Percentiles rank a stretch among this genome's conserved stretches.
Conservation (phyloP, 2,329 filamentous ascomycete species). For the Catunica adiposa region DNA sequence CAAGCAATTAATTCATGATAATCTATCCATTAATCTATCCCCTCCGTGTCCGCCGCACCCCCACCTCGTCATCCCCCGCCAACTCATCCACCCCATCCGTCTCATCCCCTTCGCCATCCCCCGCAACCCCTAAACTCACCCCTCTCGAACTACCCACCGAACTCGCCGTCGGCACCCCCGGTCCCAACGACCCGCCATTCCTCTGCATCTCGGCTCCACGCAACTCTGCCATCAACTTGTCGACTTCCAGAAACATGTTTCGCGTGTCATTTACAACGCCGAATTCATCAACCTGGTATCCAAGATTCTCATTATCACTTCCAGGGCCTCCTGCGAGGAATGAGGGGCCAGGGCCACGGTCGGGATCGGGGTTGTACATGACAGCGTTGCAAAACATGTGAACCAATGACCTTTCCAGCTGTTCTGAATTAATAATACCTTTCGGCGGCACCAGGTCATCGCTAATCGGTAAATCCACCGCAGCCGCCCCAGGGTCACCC, state of each 20-base stretch:
- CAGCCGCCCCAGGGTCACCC: conserved; percentile 37
- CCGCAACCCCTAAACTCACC: conserved; percentile 24
- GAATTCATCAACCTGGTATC: conserved; percentile 61
- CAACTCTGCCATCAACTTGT: conserved; percentile 60
- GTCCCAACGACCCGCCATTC: conserved; percentile 20
- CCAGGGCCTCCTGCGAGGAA: conserved; percentile 34
- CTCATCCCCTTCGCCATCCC: conserved; percentile 31
- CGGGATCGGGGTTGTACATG: conserved; percentile 87
- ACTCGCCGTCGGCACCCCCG: conserved; percentile 13
- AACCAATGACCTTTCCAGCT: conserved; percentile 82
- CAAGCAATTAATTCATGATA: background rate
- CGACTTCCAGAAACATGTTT: conserved; percentile 79
- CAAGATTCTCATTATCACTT: conserved; percentile 28
- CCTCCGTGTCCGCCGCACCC: conserved; percentile 13
- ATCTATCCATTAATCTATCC: conserved; percentile 5
- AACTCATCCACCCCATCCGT: conserved; percentile 34
- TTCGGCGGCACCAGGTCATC: conserved; percentile 70
- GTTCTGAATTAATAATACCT: conserved; percentile 81
- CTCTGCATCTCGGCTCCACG: conserved; percentile 52
- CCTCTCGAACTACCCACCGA: conserved; percentile 16
- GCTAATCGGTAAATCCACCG: conserved; percentile 49
- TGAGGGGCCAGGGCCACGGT: conserved; percentile 48
- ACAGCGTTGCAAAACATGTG: conserved; percentile 97
- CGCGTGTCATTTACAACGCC: conserved; percentile 74
- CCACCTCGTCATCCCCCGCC: conserved; percentile 23